phyloP scores from a whole-genome alignment of 2,329 filamentous ascomycete genomes.

The Calonectria henricotiae region DNA sequence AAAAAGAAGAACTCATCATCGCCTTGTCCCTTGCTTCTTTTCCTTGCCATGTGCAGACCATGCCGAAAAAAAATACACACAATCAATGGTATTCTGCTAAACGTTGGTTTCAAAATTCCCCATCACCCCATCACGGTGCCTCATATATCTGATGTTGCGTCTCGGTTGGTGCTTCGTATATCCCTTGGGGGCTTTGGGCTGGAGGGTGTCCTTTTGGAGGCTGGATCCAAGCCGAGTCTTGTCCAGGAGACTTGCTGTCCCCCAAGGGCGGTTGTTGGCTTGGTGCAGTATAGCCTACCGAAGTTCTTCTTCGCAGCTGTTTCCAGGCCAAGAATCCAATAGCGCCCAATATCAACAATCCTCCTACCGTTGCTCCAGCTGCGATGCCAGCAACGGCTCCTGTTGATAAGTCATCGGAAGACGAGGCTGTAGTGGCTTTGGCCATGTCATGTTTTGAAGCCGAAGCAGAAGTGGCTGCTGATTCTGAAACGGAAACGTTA shows the following conservation, averaged over 20 bases:
- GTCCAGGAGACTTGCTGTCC: constrained; percentile 4
- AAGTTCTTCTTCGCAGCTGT: constrained; percentile 36
- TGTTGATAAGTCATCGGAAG: constrained; percentile 36
- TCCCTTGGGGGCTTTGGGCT: background rate
- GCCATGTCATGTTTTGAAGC: background rate
- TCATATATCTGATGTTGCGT: constrained; percentile 8
- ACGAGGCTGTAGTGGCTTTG: constrained; percentile 20
- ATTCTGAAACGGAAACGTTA: constrained; percentile 43
- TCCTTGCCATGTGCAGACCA: background rate
- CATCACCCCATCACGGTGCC: background rate
- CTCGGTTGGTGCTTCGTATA: constrained; percentile 1
- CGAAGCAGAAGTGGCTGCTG: constrained; percentile 27
- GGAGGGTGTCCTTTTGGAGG: background rate
- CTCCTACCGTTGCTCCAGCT: constrained; percentile 47
- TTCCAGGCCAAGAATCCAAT: constrained; percentile 49
- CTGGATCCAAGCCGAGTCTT: constrained; percentile 1
- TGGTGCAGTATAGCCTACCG: constrained; percentile 26
- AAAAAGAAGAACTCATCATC: background rate
- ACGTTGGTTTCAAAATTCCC: background rate
- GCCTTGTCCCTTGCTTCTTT: background rate
- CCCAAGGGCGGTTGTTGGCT: background rate
- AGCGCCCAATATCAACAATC: constrained; percentile 40
- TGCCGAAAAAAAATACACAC: background rate
- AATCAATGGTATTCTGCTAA: background rate
- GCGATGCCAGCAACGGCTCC: constrained; percentile 51